Evolutionary conservation across 495 filamentous ascomycete genomes (phyloP).

Genomic region (Trypethelium eluteriae): DNA sequence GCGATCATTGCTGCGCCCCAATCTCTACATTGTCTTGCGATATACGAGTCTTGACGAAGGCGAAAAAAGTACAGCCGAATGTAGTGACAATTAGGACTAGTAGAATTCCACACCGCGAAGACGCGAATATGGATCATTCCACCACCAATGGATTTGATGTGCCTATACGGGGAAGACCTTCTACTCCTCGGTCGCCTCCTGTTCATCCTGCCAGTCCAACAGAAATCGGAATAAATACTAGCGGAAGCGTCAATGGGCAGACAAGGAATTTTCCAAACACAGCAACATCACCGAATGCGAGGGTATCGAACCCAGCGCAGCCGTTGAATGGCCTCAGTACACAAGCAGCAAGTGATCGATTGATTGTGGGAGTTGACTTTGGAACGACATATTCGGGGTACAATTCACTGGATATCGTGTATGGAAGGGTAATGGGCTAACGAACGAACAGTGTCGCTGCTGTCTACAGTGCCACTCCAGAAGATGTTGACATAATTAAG

Average conservation of each 20-base stretch:
- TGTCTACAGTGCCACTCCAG: slow-evolving; percentile 67
- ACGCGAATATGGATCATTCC: neutral
- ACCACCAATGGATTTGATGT: slow-evolving; percentile 3
- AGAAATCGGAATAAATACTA: neutral
- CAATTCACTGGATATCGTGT: neutral
- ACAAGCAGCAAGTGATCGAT: slow-evolving; percentile 23
- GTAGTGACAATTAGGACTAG: neutral
- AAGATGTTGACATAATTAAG: slow-evolving; percentile 74
- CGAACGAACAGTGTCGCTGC: slow-evolving; percentile 51
- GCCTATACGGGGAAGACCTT: slow-evolving; percentile 5
- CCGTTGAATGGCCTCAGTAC: slow-evolving; percentile 12
- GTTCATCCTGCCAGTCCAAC: neutral
- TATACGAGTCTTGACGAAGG: neutral
- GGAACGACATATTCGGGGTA: slow-evolving; percentile 37
- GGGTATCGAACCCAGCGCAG: slow-evolving; percentile 1
- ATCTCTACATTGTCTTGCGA: neutral
- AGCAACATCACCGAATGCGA: neutral
- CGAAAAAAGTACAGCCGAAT: slow-evolving; percentile 6
- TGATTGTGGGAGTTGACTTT: slow-evolving; percentile 39
- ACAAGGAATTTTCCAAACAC: neutral
- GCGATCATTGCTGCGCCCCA: slow-evolving; percentile 1
- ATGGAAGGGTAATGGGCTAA: neutral
- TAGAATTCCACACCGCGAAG: neutral
- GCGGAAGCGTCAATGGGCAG: neutral
- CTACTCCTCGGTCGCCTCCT: neutral